These are phyloP conservation scores for Chromosphaera perkinsii DNA, from an alignment of 208 protist genomes.

Conservation along the genomic window DNA sequence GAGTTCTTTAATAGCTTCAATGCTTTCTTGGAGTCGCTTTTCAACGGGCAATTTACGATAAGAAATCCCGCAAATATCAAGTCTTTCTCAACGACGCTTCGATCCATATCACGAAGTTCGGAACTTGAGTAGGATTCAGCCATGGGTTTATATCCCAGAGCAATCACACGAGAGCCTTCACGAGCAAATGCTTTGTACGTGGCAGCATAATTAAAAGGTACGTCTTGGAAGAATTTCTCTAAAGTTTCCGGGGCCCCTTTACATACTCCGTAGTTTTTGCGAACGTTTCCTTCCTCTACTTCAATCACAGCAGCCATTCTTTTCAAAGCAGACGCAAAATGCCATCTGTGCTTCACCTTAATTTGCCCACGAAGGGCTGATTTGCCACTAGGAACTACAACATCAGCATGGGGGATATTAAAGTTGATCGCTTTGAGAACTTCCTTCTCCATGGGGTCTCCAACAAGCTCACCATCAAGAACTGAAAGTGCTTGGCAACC, in stretches of 20 bases:
- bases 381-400: not conserved
- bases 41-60: constrained; percentile 83
- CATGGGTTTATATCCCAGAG: constrained; percentile 80
- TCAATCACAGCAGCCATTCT: constrained; percentile 4
- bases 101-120: not conserved
- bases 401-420: not conserved
- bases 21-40: constrained; percentile 74
- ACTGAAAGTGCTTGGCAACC: constrained; percentile 73
- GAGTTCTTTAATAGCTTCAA: constrained; percentile 70
- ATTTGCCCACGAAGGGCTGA: too few species aligned
- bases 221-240: constrained; percentile 57
- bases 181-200: constrained; percentile 69
- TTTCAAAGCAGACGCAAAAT: constrained; percentile 83
- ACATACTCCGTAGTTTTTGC: not conserved
- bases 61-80: constrained; percentile 90
- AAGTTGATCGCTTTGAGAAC: constrained; percentile 70
- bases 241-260: constrained; percentile 71
- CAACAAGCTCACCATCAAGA: constrained; percentile 75
- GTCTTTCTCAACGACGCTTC: constrained; percentile 61
- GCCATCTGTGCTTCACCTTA: constrained; percentile 60
- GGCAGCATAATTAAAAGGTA: constrained; percentile 74
- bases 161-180: constrained; percentile 89
- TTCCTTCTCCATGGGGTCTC: constrained; percentile 92
- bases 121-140: not conserved
- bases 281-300: not conserved